Conservation (phyloP, 2,329 filamentous ascomycete species). For the Penicillium sp. region DNA sequence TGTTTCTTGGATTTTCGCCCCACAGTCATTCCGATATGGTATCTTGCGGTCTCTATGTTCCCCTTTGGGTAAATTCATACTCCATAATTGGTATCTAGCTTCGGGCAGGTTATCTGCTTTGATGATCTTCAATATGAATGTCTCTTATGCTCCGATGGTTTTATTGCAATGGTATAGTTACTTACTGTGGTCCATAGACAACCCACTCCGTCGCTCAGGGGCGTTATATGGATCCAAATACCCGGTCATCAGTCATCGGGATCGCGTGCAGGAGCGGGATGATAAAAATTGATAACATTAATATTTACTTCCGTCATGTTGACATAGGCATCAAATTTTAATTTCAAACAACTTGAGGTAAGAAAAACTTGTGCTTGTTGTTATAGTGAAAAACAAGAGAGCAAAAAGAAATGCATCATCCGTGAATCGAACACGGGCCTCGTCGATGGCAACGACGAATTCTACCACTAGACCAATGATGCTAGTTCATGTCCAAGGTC, state of each 20-base stretch:
- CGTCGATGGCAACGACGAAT: conserved; percentile 47
- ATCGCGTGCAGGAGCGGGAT: background rate
- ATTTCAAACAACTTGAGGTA: no score
- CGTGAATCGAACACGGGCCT: conserved; percentile 54
- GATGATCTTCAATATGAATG: no score
- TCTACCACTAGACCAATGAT: conserved; percentile 50
- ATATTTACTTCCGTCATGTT: no score
- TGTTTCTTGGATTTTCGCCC: background rate
- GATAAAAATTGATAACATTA: no score
- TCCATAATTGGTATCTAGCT: background rate
- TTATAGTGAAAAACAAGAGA: conserved; percentile 4
- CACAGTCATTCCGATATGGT: background rate
- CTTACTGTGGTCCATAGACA: no score
- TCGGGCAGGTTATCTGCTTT: no score
- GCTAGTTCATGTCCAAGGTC: conserved; percentile 22
- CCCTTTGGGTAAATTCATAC: no score
- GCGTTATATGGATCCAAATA: conserved; percentile 17
- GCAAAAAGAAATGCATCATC: conserved; percentile 42
- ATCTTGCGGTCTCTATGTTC: background rate
- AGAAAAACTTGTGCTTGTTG: no score
- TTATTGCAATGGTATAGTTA: no score
- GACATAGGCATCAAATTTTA: no score
- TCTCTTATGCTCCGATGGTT: no score
- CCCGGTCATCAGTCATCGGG: conserved; percentile 14
- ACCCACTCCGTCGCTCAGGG: conserved; percentile 9